These are phyloP conservation scores for Cystoderma amianthinum DNA, from an alignment of 768 basidiomycete species.

Conservation along the genomic window DNA sequence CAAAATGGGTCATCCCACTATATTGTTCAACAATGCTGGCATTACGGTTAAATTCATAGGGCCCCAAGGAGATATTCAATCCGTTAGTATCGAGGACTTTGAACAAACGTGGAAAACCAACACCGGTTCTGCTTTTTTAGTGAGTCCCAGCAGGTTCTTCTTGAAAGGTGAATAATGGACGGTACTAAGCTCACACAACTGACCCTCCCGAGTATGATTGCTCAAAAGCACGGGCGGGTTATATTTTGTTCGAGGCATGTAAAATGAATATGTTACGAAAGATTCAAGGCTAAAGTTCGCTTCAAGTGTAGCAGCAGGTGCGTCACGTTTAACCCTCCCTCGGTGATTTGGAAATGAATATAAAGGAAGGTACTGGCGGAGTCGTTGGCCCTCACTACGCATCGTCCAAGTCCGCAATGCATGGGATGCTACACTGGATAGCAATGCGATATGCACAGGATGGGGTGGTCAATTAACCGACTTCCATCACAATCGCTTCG, in stretches of 20 bases:
- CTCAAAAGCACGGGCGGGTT: conserved; percentile 40
- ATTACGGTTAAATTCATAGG: conserved; percentile 33
- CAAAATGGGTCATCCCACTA: conserved; percentile 39
- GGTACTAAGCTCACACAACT: conserved; percentile 37
- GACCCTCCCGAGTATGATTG: conserved; percentile 42
- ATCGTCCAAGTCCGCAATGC: conserved; percentile 47
- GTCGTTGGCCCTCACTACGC: conserved; percentile 53
- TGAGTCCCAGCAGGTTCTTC: conserved; percentile 15
- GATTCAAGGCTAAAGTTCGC: too few species aligned
- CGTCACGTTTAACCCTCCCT: not conserved
- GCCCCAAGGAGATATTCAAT: conserved; percentile 35
- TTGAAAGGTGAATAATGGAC: not conserved
- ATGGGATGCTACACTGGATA: conserved; percentile 51
- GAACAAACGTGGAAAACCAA: conserved; percentile 43
- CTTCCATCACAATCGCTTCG: not conserved
- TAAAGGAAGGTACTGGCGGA: conserved; percentile 32
- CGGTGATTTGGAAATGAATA: not conserved
- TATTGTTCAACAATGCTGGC: conserved; percentile 48
- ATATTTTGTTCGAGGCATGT: conserved; percentile 44
- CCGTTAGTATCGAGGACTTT: conserved; percentile 34
- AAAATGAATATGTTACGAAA: not conserved
- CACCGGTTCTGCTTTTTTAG: conserved; percentile 37
- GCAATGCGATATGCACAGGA: conserved; percentile 40
- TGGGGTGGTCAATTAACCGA: conserved; percentile 32
- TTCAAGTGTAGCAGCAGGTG: conserved; percentile 45